Evolutionary conservation across 495 filamentous ascomycete species (phyloP), one percentile per base, ranked within the genome.

Genomic region (Trichocladium antarcticum): DNA sequence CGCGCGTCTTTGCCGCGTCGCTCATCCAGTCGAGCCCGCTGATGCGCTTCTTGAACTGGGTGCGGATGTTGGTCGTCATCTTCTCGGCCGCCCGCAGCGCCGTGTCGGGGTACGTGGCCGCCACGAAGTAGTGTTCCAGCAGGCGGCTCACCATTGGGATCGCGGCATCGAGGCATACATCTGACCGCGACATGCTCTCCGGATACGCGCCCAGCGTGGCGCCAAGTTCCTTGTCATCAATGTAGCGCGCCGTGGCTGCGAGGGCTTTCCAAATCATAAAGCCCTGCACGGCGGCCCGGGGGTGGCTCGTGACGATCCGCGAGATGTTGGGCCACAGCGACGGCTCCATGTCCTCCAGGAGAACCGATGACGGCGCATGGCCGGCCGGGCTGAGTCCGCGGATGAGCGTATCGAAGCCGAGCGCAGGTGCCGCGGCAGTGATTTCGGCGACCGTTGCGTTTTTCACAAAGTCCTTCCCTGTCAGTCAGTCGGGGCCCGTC

Each of bases 51-150:
- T 74, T 68, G 19, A 88, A 60, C 36, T 75, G 81, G 50, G 71
- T 68, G 57, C 81, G 83, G 62, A 87, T 83, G 50, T 83, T 78
- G n/a, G 74, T 70, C 8, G 85, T 72, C 43, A 87, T 79, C 47
- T 78, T 72, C 50, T 85, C 78, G n/a, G 80, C 81, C 29, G 83
- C 77, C 10, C 73, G 61, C 53, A 84, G 81, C 0, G 79, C 79
- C 17, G 72, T 72, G 35, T 79, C 72, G 0, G 81, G 75, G 52
- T 85, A 85, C 2, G 81, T 71, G 44, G 78, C 74, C 36, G 83
- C 67, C n/a, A 85, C 68, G 57, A 79, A 87, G 57, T 85, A 84
- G 40, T 77, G 75, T 56, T 82, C 84, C 1, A 74, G 57, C 31
- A 74, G 65, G 68, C 67, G 73, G 20, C 66, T 65, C 22, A 85